Base-by-base conservation (phyloP, 2,329 filamentous ascomycete genomes). In the Monilinia polystroma region DNA sequence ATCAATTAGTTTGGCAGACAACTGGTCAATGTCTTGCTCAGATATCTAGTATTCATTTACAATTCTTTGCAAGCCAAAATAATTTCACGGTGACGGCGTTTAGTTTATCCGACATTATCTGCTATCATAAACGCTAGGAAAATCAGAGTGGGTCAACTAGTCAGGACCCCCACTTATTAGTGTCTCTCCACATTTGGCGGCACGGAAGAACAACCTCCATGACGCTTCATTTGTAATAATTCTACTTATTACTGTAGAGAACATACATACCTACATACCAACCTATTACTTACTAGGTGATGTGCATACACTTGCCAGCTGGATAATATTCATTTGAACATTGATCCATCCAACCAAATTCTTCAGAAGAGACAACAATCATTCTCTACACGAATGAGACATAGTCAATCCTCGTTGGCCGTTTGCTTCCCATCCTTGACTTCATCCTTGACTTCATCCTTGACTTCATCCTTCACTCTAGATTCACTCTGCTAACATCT, bases 201-300 rank as follows among this genome's bases (percentile, higher is more conserved):
- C 43, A 26, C 47, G 58, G 58, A 62, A 62, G 58, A 62, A 38
- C 45, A 14, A 62, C 58, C 58, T 62, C 45, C 58, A 62, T 51
- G 41, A 23, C 7, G 16, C 51, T 59, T 7, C 41, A n/a, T 59
- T 45, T 4, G 56, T 45, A 35, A 35, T 6, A 35, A 29, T 29
- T 29, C 29, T 29, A 29, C 29, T 3, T 29, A 29, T 29, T 29
- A 29, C 29, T 29, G 4, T 29, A 29, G 29, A 29, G 29, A 4
- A 29, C 29, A 4, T 35, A 35, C 32, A 35, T 35, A 35, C 32
- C 7, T 35, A 35, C 32, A 6, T 7, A 35, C 32, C 32, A 35
- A 35, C 32, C 32, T 35, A 35, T 7, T 7, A 35, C 5, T 8
- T 35, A 59, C 11, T 12, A 14, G 41, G 16, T 35, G 6, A 23